Base-by-base conservation (phyloP, 306 rosid genomes). In the Pyrus bretschneideri region DNA sequence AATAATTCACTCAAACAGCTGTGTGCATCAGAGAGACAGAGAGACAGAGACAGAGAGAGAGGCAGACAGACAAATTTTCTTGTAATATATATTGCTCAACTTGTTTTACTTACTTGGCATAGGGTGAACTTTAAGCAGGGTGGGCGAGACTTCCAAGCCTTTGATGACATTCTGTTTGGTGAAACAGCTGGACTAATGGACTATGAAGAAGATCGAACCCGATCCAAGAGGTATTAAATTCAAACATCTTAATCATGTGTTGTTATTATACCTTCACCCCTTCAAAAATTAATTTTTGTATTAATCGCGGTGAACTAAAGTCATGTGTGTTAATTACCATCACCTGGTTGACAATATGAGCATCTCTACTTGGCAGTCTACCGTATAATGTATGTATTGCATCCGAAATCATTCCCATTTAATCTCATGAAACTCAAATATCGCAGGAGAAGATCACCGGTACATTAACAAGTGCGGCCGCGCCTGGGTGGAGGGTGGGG, bases 381-480 rank as follows among this genome's bases (percentile, higher is more conserved):
- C 59, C 9, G 19, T 58, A 59, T 73, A 44, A 8, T 11, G 29
- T 22, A 29, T 42, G 27, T 7, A 42, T 45, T 35, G 21, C 35
- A 46, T 64, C 63, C 58, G 9, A 14, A 30, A 73, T 40, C 38
- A 60, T 27, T 45, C 70, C 10, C 5, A 4, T 31, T 42, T 33
- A 33, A 6, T 62, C 78, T 44, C 31, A 74, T 61, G 52, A 11
- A 73, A 17, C 29, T 61, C 11, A 18, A 18, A 58, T 62, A 15
- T 74, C 25, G 78, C 70, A 62, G 78, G 29, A 74, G 78, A 45
- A 74, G 78, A 60, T 74, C 78, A 30, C 78, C 78, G 46, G 19
- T 67, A 46, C 45, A 5, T 45, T 74, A 46, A 74, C 27, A 27
- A 60, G 21, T 21, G 69, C 55, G 62, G 9, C 40, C 40, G 40